phyloP scores from a whole-genome alignment of 2,329 filamentous ascomycete species.

The Colletotrichum gloeosporioides region DNA sequence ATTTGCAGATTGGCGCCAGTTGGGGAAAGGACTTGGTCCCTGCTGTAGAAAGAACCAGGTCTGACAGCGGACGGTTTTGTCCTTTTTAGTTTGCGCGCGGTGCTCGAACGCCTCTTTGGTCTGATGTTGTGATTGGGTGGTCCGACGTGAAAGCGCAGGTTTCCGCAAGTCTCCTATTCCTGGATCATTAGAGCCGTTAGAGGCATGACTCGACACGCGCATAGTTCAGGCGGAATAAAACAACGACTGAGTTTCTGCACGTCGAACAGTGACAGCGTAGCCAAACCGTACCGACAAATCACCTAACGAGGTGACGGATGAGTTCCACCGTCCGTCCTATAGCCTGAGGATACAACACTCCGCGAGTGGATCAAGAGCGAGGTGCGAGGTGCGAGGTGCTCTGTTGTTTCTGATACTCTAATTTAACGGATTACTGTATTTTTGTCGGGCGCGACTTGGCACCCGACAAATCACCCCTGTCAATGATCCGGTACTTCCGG shows the following conservation, averaged over 20 bases:
- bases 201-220: background rate
- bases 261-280: background rate
- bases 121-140: background rate
- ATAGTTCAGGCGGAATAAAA: background rate
- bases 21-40: background rate
- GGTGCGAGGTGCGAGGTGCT: background rate
- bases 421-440: background rate
- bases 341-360: background rate
- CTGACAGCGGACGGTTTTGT: background rate
- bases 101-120: constrained; percentile 6
- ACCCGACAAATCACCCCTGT: background rate
- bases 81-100: background rate
- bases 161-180: background rate
- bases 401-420: background rate
- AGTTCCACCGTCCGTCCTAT: background rate
- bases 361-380: background rate
- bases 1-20: background rate
- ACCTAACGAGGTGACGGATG: background rate
- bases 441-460: background rate
- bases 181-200: background rate
- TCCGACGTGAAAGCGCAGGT: background rate
- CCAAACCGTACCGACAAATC: background rate
- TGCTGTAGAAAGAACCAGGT: background rate
- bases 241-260: background rate
- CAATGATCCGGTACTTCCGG: constrained; percentile 10